Base-by-base conservation (phyloP, 2,329 filamentous ascomycete species). In the Xylaria sp. region DNA sequence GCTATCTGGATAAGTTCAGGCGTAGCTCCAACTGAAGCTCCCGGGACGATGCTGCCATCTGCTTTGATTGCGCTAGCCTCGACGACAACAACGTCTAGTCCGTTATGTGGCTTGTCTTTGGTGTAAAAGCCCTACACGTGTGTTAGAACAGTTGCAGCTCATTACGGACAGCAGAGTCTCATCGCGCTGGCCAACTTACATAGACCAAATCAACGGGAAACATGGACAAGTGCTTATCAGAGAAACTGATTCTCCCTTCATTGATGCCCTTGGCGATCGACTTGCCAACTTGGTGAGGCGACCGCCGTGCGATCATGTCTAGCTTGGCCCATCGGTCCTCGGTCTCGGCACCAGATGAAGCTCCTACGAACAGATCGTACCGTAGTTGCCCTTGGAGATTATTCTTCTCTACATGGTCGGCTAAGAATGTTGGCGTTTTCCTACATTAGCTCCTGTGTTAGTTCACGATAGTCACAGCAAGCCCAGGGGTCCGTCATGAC, bases 191-290 rank as follows among this genome's bases (percentile, higher is more conserved):
- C 38, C 31, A 19, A 73, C 79, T 74, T 79, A 88, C 86, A 75
- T 95, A 95, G 76, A 94, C 90, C 67, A 96, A 81, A 75, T 96
- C 92, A 40, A 89, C 85, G 3, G 92, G 92, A 76, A 96, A 96
- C 92, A 96, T 96, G 78, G 89, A 93, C 74, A 96, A 77, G 80
- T 96, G 92, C 81, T 96, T 96, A 77, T 96, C 92, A 75, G 96
- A 96, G 79, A 96, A 96, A 66, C 94, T 88, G 79, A 96, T 96
- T 69, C 89, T 84, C 45, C 92, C 92, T 70, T 89, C 88, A 77
- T 96, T 96, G 79, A 96, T 96, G 9, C 92, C 92, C 81, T 92
- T 94, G 64, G 92, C 87, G 68, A 96, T 96, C 62, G 91, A 85
- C 82, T 96, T 96, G 74, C 92, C 92, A 64, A 96, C 92, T 76